phyloP scores from a whole-genome alignment of 2,329 filamentous ascomycete genomes.

The Exophiala mesophila region DNA sequence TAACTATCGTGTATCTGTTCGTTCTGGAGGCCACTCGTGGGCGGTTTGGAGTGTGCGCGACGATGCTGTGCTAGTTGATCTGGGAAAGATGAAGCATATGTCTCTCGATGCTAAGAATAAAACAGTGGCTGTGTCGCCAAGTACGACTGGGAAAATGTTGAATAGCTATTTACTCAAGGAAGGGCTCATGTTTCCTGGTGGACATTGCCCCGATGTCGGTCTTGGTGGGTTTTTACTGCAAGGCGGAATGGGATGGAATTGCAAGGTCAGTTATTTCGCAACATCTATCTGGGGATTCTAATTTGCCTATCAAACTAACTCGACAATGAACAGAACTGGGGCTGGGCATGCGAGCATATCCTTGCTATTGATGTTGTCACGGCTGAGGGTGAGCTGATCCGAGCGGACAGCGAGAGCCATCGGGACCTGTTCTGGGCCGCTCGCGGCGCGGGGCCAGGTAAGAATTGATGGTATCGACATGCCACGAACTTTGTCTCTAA shows the following conservation, averaged over 20 bases:
- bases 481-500: no score
- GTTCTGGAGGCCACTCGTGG: slow-evolving; percentile 48
- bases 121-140: slow-evolving; percentile 43
- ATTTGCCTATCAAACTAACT: no score
- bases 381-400: slow-evolving; percentile 38
- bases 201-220: slow-evolving; percentile 54
- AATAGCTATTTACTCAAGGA: slow-evolving; percentile 23
- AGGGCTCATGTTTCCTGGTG: slow-evolving; percentile 48
- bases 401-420: slow-evolving; percentile 38
- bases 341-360: slow-evolving; percentile 50
- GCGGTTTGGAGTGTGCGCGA: slow-evolving; percentile 48
- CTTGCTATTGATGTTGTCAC: slow-evolving; percentile 46
- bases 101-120: slow-evolving; percentile 36
- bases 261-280: slow-evolving; percentile 34
- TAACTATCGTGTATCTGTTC: slow-evolving; percentile 40
- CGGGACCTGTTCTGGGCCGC: slow-evolving; percentile 48
- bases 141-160: slow-evolving; percentile 40
- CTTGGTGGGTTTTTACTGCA: slow-evolving; percentile 54
- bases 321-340: slow-evolving; percentile 51
- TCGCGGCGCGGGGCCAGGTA: slow-evolving; percentile 44
- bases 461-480: neutral
- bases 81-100: slow-evolving; percentile 37
- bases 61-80: slow-evolving; percentile 42
- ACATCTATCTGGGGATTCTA: no score
- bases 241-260: slow-evolving; percentile 57